A percentile compares a stretch with the other conserved stretches of the same genome.
These are phyloP conservation scores for Coccinonectria pachysandricola DNA, from an alignment of 2,329 filamentous ascomycete genomes.

Conservation along the genomic window DNA sequence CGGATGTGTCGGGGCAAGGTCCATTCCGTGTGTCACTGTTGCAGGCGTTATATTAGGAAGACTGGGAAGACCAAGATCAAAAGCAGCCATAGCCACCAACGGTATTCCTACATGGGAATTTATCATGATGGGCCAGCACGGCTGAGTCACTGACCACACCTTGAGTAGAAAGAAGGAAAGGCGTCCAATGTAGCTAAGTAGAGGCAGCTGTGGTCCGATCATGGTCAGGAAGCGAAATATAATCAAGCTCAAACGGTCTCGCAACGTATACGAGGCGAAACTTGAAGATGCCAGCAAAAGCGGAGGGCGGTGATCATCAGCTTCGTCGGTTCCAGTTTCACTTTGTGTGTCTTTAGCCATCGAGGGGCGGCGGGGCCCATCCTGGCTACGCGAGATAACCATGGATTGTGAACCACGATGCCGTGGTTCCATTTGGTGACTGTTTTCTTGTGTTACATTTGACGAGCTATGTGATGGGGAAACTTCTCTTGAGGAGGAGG, in stretches of 20 bases:
- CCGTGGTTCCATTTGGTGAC: too few species aligned
- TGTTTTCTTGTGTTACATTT: too few species aligned
- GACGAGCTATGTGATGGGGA: too few species aligned
- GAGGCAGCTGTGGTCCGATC: slow-evolving; percentile 20
- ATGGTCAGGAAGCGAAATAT: slow-evolving; percentile 21
- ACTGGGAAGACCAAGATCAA: slow-evolving; percentile 46
- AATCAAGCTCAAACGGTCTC: slow-evolving; percentile 24
- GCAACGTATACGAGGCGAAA: slow-evolving; percentile 22
- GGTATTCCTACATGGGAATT: slow-evolving; percentile 55
- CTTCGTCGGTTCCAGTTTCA: slow-evolving; percentile 7
- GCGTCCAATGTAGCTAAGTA: slow-evolving; percentile 31
- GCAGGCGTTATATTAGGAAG: slow-evolving; percentile 4
- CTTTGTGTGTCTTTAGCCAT: slow-evolving; percentile 7
- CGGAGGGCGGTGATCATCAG: slow-evolving; percentile 23
- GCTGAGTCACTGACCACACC: slow-evolving; percentile 50
- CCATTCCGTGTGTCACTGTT: slow-evolving; percentile 6
- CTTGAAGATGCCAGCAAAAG: slow-evolving; percentile 41
- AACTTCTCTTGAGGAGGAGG: too few species aligned
- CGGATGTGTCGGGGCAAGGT: slow-evolving; percentile 7
- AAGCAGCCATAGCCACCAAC: slow-evolving; percentile 55
- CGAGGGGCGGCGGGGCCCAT: slow-evolving; percentile 20
- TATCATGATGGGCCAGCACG: slow-evolving; percentile 64
- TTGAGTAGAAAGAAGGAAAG: slow-evolving; percentile 59
- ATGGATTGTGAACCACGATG: slow-evolving; percentile 22
- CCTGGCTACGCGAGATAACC: slow-evolving; percentile 31